Evolutionary conservation across 768 basidiomycete species (phyloP), one percentile per base, ranked within the genome.

Genomic region (Lenzites betulinus): DNA sequence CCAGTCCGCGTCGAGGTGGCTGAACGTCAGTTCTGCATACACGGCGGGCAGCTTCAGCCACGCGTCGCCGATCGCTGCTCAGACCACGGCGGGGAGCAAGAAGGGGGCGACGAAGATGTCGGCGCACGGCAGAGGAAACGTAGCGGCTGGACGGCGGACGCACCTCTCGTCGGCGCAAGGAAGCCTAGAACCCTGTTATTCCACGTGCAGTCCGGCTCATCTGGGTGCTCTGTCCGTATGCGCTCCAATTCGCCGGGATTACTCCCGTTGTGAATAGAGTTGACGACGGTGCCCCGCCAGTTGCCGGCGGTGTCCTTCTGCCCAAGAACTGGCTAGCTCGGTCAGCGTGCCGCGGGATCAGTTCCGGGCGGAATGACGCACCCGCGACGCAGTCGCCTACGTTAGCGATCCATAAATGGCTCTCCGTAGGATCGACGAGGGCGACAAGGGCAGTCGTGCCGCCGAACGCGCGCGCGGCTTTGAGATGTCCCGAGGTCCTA

Each of bases 351-450:
- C 25, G 44, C 48, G 51, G 33, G 36, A 23, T 35, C 30, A 41
- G 42, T 44, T 23, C 9, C 44, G 51, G 26, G 28, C 36, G 36
- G 50, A 55, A 7, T 42, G 59, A 75, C 86, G 63, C 64, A 89
- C 89, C 78, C 61, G 88, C 88, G 78, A 89, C 86, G 70, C 88
- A 91, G 68, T 92, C 90, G 15, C 90, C 90, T 26, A 92, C 78
- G 68, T 91, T 91, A 7, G 89, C 90, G 48, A 92, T 74, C 90
- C 90, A 92, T 22, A 92, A 75, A 63, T 90, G 83, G 67, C 81
- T 77, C 63, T 83, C 81, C 20, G 83, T 77, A 36, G 89, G 88
- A 74, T 91, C 89, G 42, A 88, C 80, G 38, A 92, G 78, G 9
- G 90, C 82, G 42, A 92, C 81, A 33, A 92, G 80, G 6, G 87